Percentiles rank a stretch among this genome's conserved stretches.
These are phyloP conservation scores for Candida sanyaensis DNA, from an alignment of 1,139 yeast genomes.

Conservation along the genomic window DNA sequence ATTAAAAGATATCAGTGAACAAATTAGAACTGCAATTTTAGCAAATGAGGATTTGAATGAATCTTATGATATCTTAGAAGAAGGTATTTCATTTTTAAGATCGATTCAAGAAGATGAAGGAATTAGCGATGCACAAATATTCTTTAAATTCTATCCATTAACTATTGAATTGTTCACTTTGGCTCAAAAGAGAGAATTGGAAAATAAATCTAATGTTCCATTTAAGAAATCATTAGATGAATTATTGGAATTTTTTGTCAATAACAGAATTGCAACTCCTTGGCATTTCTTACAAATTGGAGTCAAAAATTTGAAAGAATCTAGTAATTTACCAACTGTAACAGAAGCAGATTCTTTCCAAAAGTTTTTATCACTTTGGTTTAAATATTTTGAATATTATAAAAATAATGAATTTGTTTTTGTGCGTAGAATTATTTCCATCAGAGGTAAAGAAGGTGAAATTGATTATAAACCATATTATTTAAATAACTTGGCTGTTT, in stretches of 20 bases:
- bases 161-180: slow-evolving; percentile 24
- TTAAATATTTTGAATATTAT: slow-evolving; percentile 31
- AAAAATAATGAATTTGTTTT: not conserved
- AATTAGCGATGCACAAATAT: slow-evolving; percentile 28
- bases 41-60: slow-evolving; percentile 26
- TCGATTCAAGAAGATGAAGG: slow-evolving; percentile 38
- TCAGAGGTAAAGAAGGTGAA: not conserved
- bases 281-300: slow-evolving; percentile 33
- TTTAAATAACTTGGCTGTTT: slow-evolving; percentile 32
- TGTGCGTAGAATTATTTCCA: not conserved
- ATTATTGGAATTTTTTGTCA: slow-evolving; percentile 29
- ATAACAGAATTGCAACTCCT: slow-evolving; percentile 32
- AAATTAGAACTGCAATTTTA: slow-evolving; percentile 28
- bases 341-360: slow-evolving; percentile 15
- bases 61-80: slow-evolving; percentile 41
- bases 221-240: slow-evolving; percentile 21
- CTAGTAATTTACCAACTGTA: not conserved
- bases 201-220: slow-evolving; percentile 2
- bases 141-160: slow-evolving; percentile 28
- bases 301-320: slow-evolving; percentile 18
- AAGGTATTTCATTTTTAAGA: slow-evolving; percentile 42
- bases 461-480: slow-evolving; percentile 3
- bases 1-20: slow-evolving; percentile 36
- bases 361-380: slow-evolving; percentile 35
- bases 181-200: slow-evolving; percentile 16